Evolutionary conservation across 2,329 filamentous ascomycete genomes (phyloP).

Genomic region (Calonectria hongkongensis): DNA sequence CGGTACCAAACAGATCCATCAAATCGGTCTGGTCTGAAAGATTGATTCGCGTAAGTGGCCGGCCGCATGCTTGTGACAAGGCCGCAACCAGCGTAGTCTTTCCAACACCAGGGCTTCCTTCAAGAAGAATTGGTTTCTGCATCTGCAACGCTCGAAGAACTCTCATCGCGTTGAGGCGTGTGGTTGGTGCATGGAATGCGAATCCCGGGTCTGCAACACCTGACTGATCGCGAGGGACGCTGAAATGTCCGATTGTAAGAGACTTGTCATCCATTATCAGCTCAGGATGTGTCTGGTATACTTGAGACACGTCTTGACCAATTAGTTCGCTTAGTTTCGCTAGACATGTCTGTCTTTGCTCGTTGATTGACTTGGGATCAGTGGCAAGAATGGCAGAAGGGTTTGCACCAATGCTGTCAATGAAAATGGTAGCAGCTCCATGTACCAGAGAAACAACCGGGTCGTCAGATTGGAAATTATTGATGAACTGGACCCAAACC

Average conservation of each 20-base stretch:
- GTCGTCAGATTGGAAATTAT: conserved; percentile 74
- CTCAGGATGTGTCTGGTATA: conserved; percentile 79
- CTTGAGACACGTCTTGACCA: conserved; percentile 73
- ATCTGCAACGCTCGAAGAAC: conserved; percentile 92
- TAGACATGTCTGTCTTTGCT: conserved; percentile 84
- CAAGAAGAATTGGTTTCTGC: conserved; percentile 91
- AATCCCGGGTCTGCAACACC: conserved; percentile 59
- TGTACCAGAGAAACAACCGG: conserved; percentile 76
- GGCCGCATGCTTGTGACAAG: conserved; percentile 85
- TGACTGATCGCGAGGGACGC: conserved; percentile 72
- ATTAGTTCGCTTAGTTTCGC: conserved; percentile 82
- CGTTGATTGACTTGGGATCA: conserved; percentile 79
- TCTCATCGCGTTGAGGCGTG: conserved; percentile 91
- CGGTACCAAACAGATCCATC: conserved; percentile 97
- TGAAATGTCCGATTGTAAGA: conserved; percentile 85
- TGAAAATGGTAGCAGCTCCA: conserved; percentile 95
- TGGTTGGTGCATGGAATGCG: conserved; percentile 92
- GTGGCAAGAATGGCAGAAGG: conserved; percentile 90
- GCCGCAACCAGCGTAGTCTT: conserved; percentile 96
- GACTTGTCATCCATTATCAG: conserved; percentile 71
- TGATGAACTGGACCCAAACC: conserved; percentile 95
- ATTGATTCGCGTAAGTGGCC: conserved; percentile 93
- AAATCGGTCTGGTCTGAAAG: conserved; percentile 98
- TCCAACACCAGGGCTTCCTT: conserved; percentile 97
- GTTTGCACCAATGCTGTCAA: conserved; percentile 96